phyloP scores from a whole-genome alignment of 1,139 yeast genomes.

The Blastobotrys raffinosifermentans region DNA sequence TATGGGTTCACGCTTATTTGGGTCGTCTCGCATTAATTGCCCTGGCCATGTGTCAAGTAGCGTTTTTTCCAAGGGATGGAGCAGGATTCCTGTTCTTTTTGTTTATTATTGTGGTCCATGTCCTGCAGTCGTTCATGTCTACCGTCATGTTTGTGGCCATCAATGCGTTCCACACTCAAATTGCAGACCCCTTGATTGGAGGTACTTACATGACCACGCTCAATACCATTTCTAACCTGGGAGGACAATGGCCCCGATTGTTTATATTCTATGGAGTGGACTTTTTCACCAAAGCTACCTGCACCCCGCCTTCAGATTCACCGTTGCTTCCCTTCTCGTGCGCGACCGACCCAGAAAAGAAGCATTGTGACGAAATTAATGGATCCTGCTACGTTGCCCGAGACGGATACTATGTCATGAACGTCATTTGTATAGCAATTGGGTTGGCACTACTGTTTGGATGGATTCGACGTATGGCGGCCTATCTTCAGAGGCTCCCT shows the following conservation, averaged over 20 bases:
- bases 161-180: conserved; percentile 89
- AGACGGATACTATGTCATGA: conserved; percentile 86
- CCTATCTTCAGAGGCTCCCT: conserved; percentile 57
- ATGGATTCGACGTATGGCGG: conserved; percentile 59
- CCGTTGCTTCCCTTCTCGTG: conserved; percentile 34
- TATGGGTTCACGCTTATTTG: conserved; percentile 88
- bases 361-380: conserved; percentile 45
- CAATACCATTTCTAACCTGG: conserved; percentile 85
- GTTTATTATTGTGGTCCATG: conserved; percentile 71
- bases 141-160: conserved; percentile 93
- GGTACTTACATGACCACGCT: conserved; percentile 97
- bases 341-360: conserved; percentile 39
- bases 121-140: conserved; percentile 84
- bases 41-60: conserved; percentile 69
- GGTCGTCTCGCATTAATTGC: conserved; percentile 76
- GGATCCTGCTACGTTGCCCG: conserved; percentile 51
- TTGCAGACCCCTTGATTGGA: conserved; percentile 93
- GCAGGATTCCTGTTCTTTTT: conserved; percentile 50
- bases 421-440: conserved; percentile 57
- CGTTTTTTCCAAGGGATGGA: conserved; percentile 55
- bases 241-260: conserved; percentile 96
- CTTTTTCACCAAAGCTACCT: conserved; percentile 59
- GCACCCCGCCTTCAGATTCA: conserved; percentile 33
- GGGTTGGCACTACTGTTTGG: conserved; percentile 62
- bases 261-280: conserved; percentile 76